phyloP scores from a whole-genome alignment of 176 grass and related monocot genomes.

The Poa pratensis region DNA sequence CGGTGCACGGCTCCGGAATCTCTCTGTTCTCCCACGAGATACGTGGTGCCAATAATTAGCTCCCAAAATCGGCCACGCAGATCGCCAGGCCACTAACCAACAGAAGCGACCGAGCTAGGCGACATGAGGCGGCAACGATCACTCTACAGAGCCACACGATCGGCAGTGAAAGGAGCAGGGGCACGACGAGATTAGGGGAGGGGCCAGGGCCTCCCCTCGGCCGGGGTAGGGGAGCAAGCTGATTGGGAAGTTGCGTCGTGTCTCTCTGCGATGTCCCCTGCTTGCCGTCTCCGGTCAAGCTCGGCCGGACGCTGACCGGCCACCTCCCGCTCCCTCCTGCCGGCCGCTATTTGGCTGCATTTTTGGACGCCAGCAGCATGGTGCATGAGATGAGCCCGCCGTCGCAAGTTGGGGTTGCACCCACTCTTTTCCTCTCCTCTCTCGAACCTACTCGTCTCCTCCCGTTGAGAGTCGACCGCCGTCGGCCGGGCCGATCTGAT shows the following conservation, averaged over 20 bases:
- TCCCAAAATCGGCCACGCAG: not conserved
- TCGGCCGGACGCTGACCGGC: not conserved
- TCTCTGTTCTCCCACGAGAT: not conserved
- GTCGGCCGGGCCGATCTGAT: no score
- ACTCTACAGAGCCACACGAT: not conserved
- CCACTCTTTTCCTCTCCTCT: no score
- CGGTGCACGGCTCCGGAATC: not conserved
- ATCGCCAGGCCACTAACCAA: not conserved
- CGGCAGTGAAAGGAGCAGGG: no score
- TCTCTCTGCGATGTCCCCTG: slow-evolving; percentile 35
- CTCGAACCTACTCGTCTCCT: no score
- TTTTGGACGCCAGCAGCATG: not conserved
- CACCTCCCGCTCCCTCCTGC: slow-evolving; percentile 8
- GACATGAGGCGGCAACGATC: not conserved
- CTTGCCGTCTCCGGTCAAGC: not conserved
- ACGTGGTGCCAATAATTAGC: slow-evolving; percentile 14
- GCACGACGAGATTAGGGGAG: no score
- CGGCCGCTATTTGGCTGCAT: not conserved
- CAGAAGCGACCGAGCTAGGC: not conserved
- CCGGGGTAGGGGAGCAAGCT: slow-evolving; percentile 13
- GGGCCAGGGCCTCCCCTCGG: no score
- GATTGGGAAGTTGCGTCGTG: slow-evolving; percentile 38
- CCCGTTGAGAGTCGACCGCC: no score
- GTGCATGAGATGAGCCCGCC: not conserved
- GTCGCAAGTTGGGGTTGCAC: no score